These are phyloP conservation scores for Diaporthe nobilis DNA, from an alignment of 2,329 filamentous ascomycete species.

Conservation along the genomic window DNA sequence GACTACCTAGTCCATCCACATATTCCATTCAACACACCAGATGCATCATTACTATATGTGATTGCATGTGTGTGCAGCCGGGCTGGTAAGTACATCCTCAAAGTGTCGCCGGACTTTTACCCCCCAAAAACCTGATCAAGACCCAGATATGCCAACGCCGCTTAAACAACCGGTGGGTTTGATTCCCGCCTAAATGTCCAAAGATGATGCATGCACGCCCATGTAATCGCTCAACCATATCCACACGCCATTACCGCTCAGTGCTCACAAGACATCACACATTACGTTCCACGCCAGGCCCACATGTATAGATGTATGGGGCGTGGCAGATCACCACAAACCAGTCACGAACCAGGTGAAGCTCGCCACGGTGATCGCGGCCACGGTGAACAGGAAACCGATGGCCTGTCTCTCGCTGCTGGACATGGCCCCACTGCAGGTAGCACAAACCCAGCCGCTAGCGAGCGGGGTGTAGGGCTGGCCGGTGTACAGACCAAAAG, in stretches of 20 bases:
- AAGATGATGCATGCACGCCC: slow-evolving; percentile 30
- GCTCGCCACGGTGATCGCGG: slow-evolving; percentile 68
- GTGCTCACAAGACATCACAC: slow-evolving; percentile 28
- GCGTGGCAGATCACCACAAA: slow-evolving; percentile 46
- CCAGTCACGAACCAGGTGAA: slow-evolving; percentile 77
- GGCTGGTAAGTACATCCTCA: slow-evolving; percentile 22
- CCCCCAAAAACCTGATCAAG: slow-evolving; percentile 19
- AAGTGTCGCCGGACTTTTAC: slow-evolving; percentile 15
- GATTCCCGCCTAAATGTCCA: slow-evolving; percentile 20
- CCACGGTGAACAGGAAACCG: slow-evolving; percentile 67
- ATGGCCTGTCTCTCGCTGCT: slow-evolving; percentile 63
- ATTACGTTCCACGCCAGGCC: slow-evolving; percentile 8
- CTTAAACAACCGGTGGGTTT: slow-evolving; percentile 22
- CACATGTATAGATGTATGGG: background rate
- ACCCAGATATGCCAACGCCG: slow-evolving; percentile 37
- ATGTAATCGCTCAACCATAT: slow-evolving; percentile 36
- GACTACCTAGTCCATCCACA: slow-evolving; percentile 27
- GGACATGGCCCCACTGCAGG: slow-evolving; percentile 68
- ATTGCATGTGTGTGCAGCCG: slow-evolving; percentile 21
- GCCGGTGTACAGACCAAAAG: slow-evolving; percentile 71
- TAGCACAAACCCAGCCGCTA: slow-evolving; percentile 68
- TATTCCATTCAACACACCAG: slow-evolving; percentile 25
- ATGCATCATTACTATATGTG: slow-evolving; percentile 35
- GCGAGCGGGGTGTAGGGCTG: slow-evolving; percentile 65
- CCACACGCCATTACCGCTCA: slow-evolving; percentile 39